Percentiles rank a stretch among this genome's conserved stretches.
Conservation (phyloP, 1,284 basidiomycete genomes). For the Trametes versicolor region DNA sequence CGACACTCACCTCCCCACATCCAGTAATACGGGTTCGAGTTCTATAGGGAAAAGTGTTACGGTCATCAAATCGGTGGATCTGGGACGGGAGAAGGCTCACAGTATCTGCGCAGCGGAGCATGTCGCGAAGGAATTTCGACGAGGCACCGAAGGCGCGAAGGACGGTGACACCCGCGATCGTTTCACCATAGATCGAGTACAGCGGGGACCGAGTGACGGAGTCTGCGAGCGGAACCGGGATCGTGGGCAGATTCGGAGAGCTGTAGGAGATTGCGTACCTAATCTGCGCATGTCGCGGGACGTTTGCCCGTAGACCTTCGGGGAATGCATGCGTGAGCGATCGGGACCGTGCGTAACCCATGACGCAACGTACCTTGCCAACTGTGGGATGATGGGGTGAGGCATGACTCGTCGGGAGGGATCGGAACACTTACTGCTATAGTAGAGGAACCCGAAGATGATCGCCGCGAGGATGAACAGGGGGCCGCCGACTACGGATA, state of each 20-base stretch:
- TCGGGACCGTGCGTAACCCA: slow-evolving; percentile 13
- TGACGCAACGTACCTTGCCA: slow-evolving; percentile 52
- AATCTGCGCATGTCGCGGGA: slow-evolving; percentile 90
- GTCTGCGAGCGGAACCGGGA: slow-evolving; percentile 26
- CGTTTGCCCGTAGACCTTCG: slow-evolving; percentile 84
- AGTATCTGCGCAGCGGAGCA: slow-evolving; percentile 87
- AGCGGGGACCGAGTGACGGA: slow-evolving; percentile 91
- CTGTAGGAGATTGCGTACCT: slow-evolving; percentile 53
- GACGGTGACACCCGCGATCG: slow-evolving; percentile 88
- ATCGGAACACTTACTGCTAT: slow-evolving; percentile 59
- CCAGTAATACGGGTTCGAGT: slow-evolving; percentile 86
- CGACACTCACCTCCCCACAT: slow-evolving; percentile 78
- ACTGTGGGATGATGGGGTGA: slow-evolving; percentile 44
- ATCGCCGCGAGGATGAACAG: slow-evolving; percentile 74
- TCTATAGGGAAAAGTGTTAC: slow-evolving; percentile 51
- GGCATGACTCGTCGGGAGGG: not conserved
- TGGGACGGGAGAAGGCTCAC: slow-evolving; percentile 40
- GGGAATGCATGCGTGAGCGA: slow-evolving; percentile 18
- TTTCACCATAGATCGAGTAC: slow-evolving; percentile 93
- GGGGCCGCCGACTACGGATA: slow-evolving; percentile 83
- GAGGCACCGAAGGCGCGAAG: slow-evolving; percentile 90
- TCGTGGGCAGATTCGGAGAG: slow-evolving; percentile 23
- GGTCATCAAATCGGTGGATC: slow-evolving; percentile 26
- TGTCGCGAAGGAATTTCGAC: slow-evolving; percentile 87
- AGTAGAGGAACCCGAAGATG: slow-evolving; percentile 74